These are phyloP conservation scores for Neostapfia colusana DNA, from an alignment of 176 grass and related monocot genomes.

Conservation along the genomic window DNA sequence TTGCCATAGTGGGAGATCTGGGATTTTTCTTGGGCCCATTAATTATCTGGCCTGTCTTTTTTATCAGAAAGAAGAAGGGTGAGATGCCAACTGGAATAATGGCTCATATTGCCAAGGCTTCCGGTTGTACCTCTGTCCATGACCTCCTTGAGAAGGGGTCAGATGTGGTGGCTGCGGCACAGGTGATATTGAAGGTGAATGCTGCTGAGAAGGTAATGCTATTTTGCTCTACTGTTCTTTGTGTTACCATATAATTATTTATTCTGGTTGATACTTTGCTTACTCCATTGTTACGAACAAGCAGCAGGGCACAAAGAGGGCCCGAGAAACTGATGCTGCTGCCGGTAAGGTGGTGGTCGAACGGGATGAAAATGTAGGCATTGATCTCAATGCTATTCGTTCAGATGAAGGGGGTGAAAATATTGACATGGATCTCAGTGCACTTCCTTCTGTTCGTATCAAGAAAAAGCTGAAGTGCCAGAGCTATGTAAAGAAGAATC, in stretches of 20 bases:
- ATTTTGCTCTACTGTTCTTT: background rate
- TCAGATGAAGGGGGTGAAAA: no score
- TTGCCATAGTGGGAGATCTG: background rate
- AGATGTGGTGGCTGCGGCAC: slow-evolving; percentile 52
- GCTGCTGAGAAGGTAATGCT: slow-evolving; percentile 37
- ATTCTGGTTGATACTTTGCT: slow-evolving; percentile 35
- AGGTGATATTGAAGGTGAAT: slow-evolving; percentile 27
- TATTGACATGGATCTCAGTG: background rate
- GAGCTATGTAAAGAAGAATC: background rate
- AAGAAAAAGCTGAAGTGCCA: slow-evolving; percentile 37
- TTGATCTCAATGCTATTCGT: slow-evolving; percentile 8
- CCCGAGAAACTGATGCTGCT: slow-evolving; percentile 2
- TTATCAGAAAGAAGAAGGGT: slow-evolving; percentile 83
- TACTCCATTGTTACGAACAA: slow-evolving; percentile 8
- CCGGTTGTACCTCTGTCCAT: slow-evolving; percentile 68
- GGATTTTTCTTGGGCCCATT: background rate
- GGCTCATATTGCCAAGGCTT: slow-evolving; percentile 79
- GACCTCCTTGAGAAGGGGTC: slow-evolving; percentile 59
- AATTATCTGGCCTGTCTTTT: background rate
- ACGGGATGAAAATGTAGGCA: slow-evolving; percentile 46
- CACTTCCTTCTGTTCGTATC: slow-evolving; percentile 19
- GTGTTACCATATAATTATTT: slow-evolving; percentile 6
- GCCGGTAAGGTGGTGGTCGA: slow-evolving; percentile 9
- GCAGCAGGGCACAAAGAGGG: slow-evolving; percentile 37
- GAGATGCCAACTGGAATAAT: slow-evolving; percentile 76